phyloP scores from a whole-genome alignment of 176 grass and related monocot genomes.

The Tillandsia leiboldiana region DNA sequence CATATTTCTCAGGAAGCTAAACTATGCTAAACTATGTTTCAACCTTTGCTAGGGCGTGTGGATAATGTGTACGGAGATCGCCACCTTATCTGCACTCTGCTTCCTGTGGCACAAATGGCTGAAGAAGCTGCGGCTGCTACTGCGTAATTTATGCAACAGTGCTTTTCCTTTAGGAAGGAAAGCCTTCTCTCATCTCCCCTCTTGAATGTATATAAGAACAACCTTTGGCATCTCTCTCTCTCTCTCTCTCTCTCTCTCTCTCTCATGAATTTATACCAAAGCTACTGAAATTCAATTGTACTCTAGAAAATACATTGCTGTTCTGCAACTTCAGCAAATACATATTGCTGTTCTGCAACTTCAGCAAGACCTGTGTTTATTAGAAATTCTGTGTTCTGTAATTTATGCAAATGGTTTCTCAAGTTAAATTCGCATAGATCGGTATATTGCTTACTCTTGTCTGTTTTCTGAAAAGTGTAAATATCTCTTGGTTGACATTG shows the following conservation, averaged over 20 bases:
- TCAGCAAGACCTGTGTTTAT: not conserved
- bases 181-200: conserved; percentile 26
- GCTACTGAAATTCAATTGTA: conserved; percentile 20
- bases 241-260: conserved; percentile 27
- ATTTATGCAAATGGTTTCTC: not conserved
- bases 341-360: not conserved
- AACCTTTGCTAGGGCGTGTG: conserved; percentile 50
- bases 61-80: conserved; percentile 98
- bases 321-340: not conserved
- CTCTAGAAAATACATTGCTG: not conserved
- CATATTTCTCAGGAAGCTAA: too few species aligned
- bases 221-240: conserved; percentile 30
- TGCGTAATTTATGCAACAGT: conserved; percentile 39
- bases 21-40: conserved; percentile 2
- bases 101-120: conserved; percentile 60
- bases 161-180: conserved; percentile 22
- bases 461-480: too few species aligned
- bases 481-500: too few species aligned
- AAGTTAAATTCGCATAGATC: not conserved
- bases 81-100: conserved; percentile 89
- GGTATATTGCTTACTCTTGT: too few species aligned
- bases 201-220: conserved; percentile 52
- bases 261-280: conserved; percentile 26
- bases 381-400: not conserved
- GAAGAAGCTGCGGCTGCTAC: conserved; percentile 88